Evolutionary conservation across 164 flowering plant species (phyloP), one percentile per base, ranked within the genome.

Genomic region (Vitis cinerea): DNA sequence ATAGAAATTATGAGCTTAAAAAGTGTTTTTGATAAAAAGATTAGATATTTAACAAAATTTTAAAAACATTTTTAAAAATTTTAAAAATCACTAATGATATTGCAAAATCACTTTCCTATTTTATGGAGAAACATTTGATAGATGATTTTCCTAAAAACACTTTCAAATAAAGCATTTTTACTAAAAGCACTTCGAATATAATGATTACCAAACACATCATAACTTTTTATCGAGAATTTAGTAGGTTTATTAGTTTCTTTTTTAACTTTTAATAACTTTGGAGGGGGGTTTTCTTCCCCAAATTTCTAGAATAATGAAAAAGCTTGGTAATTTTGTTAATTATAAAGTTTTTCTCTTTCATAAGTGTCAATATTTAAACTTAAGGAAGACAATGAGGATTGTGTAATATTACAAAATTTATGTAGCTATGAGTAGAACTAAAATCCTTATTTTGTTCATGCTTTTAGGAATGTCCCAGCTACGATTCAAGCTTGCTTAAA

Each of bases 401-500:
- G 3, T 68, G 47, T 49, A 16, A 48, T 59, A 50, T 9, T 50
- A 44, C 31, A 47, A 10, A 30, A 27, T 29, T 8, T 23, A 55
- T 55, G 16, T 19, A n/a, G 10, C 14, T 2, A 13, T 4, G 10
- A 2, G 44, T n/a, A 59, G 50, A 13, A 52, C 54, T 15, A 64
- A 50, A 11, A 11, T 23, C 29, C 58, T 37, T 17, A 31, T 37
- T 58, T 23, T 17, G 48, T 10, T 64, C 27, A 30, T 66, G 23
- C 63, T 65, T 72, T 54, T 83, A 93, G 99, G 97, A 30, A 90
- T 96, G 97, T 79, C 94, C 37, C 87, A 90, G 66, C 77, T 96
- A 53, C 83, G 80, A 10, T 96, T 91, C 86, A 93, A 96, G 82
- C 95, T 98, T 62, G 92, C 99, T 44, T 96, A 93, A 82, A 96